Base-by-base conservation (phyloP, 768 basidiomycete species). In the Hygrophorus pudorinus region DNA sequence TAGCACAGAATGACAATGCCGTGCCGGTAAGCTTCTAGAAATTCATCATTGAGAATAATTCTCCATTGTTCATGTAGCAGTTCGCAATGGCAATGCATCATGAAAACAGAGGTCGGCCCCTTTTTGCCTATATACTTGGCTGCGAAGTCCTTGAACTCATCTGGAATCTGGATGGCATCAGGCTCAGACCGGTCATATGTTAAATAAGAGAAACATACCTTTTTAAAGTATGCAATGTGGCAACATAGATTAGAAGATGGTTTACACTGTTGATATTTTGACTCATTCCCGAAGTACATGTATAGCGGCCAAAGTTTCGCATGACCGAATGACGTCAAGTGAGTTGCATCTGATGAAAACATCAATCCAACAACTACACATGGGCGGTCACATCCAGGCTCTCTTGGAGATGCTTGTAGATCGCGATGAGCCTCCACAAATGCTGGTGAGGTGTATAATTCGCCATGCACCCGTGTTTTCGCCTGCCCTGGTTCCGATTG, bases 1-100 rank as follows among this genome's bases (percentile, higher is more conserved):
- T 37, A 28, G 39, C 62, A 64, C 24, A 47, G 36, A 13, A 63
- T 46, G 6, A 64, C 54, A 29, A 65, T 58, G 3, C 63, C 60
- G 44, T 64, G 51, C 4, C 40, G 14, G 29, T 55, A 62, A 0
- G 55, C 59, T 2, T 57, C 11, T 27, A 53, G 35, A 43, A 63
- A 64, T 7, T 62, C 54, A 6, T 46, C 47, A 35, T 62, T 53
- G 13, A 56, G 48, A 0, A 63, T 13, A 10, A 57, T 31, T 0
- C 16, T n/a, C 53, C 57, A 56, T 0, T 54, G 41, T 0, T 39
- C 57, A 14, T 63, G 61, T 51, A 63, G 52, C 0, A 59, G 12
- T 33, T 63, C 53, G 1, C 38, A 42, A 5, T 42, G 45, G 21
- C 31, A 34, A 28, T 50, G 48, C 0, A 45, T 39, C 13, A 50